Conservation (phyloP, 2,329 filamentous ascomycete genomes). For the Penicillium sp. region DNA sequence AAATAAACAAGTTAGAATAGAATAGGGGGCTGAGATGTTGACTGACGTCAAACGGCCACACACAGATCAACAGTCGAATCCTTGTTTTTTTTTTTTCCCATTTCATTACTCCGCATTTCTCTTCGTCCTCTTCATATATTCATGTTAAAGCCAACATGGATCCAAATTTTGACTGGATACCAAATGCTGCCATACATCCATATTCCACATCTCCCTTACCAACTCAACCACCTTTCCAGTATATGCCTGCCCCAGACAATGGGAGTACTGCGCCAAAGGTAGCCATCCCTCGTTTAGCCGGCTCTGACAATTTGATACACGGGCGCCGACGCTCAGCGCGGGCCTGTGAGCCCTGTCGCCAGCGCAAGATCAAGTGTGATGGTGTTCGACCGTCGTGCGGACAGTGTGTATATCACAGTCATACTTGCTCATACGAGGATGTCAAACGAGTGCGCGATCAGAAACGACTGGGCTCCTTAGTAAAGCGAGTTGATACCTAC, state of each 20-base stretch:
- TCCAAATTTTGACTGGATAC: not conserved
- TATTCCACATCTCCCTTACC: not conserved
- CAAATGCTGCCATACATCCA: not conserved
- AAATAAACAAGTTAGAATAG: too few species aligned
- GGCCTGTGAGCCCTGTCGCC: slow-evolving; percentile 38
- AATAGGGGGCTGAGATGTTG: too few species aligned
- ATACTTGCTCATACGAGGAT: slow-evolving; percentile 31
- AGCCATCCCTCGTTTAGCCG: slow-evolving; percentile 29
- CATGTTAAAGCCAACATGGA: not conserved
- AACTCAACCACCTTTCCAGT: not conserved
- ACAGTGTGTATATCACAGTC: slow-evolving; percentile 28
- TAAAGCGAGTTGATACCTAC: slow-evolving; percentile 27
- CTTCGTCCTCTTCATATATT: too few species aligned
- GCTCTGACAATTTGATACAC: slow-evolving; percentile 14
- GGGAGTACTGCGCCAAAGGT: slow-evolving; percentile 22
- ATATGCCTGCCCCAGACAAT: not conserved
- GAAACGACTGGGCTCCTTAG: slow-evolving; percentile 29
- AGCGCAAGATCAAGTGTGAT: slow-evolving; percentile 38
- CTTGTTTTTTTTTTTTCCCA: too few species aligned
- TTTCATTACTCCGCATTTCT: too few species aligned
- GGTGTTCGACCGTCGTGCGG: slow-evolving; percentile 29
- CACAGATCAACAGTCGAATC: too few species aligned
- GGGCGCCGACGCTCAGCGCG: slow-evolving; percentile 30
- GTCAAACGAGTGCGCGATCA: slow-evolving; percentile 38
- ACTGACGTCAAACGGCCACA: too few species aligned